Conservation (phyloP, 75 land plant species). For the Larix kaempferi region DNA sequence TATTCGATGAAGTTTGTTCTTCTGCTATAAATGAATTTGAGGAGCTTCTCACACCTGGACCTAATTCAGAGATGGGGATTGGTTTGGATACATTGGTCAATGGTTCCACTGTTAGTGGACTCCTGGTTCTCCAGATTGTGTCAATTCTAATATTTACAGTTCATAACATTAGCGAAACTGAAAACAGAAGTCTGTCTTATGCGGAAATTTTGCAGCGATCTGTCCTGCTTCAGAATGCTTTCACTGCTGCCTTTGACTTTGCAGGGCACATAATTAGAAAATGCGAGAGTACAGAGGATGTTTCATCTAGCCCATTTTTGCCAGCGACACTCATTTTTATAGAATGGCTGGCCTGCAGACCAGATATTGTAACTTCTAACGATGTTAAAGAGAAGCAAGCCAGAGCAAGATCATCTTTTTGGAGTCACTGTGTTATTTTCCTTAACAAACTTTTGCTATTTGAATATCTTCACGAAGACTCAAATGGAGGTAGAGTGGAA, state of each 20-base stretch:
- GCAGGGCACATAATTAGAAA: slow-evolving; percentile 46
- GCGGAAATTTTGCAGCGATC: slow-evolving; percentile 74
- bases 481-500: slow-evolving; percentile 20
- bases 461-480: slow-evolving; percentile 30
- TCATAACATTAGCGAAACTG: slow-evolving; percentile 69
- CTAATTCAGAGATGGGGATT: slow-evolving; percentile 39
- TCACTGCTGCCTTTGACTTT: slow-evolving; percentile 66
- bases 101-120: slow-evolving; percentile 17
- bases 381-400: slow-evolving; percentile 64
- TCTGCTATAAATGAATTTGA: slow-evolving; percentile 42
- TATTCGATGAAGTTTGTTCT: slow-evolving; percentile 73
- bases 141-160: slow-evolving; percentile 83
- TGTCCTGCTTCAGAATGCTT: slow-evolving; percentile 71
- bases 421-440: slow-evolving; percentile 61
- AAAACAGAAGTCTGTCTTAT: slow-evolving; percentile 43
- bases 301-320: slow-evolving; percentile 56
- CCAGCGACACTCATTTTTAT: slow-evolving; percentile 75
- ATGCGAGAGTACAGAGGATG: slow-evolving; percentile 45
- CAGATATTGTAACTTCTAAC: slow-evolving; percentile 52
- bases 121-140: slow-evolving; percentile 55
- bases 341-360: slow-evolving; percentile 82
- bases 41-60: slow-evolving; percentile 53
- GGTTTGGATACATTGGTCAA: slow-evolving; percentile 38
- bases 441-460: slow-evolving; percentile 44
- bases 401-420: slow-evolving; percentile 59